Evolutionary conservation across 1,284 basidiomycete species (phyloP).

Genomic region (Leccinum fallax): DNA sequence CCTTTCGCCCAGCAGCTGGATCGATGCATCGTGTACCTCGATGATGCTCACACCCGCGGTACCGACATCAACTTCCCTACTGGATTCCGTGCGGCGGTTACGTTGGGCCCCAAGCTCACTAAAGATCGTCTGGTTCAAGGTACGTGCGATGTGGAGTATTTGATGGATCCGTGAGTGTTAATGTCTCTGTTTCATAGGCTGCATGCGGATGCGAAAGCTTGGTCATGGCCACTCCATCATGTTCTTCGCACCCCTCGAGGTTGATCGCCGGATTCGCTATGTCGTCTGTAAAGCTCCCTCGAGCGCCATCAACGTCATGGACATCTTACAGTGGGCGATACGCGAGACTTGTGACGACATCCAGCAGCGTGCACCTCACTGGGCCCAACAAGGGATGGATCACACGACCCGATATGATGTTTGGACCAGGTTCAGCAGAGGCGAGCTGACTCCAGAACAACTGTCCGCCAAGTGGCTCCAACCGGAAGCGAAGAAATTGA

Average conservation of each 20-base stretch:
- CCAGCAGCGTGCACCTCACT: slow-evolving; percentile 40
- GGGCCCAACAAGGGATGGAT: slow-evolving; percentile 50
- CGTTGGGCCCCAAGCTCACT: neutral
- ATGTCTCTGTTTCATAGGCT: neutral
- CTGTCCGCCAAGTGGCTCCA: slow-evolving; percentile 39
- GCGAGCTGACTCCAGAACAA: neutral
- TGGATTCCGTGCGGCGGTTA: neutral
- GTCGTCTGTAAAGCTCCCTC: neutral
- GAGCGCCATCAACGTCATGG: slow-evolving; percentile 26
- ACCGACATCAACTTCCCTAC: neutral
- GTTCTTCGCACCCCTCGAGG: neutral
- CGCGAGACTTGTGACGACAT: slow-evolving; percentile 47
- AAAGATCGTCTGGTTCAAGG: neutral
- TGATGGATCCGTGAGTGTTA: neutral
- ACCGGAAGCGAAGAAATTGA: slow-evolving; percentile 40
- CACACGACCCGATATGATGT: slow-evolving; percentile 37
- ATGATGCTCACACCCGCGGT: neutral
- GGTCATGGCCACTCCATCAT: neutral
- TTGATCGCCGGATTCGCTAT: neutral
- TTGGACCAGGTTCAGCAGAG: slow-evolving; percentile 29
- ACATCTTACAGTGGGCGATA: slow-evolving; percentile 49
- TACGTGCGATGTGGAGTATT: neutral
- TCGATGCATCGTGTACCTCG: neutral
- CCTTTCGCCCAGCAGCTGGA: neutral
- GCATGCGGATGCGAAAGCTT: neutral